These are phyloP conservation scores for Inga leiocalycina DNA, from an alignment of 306 rosid species.

Conservation along the genomic window DNA sequence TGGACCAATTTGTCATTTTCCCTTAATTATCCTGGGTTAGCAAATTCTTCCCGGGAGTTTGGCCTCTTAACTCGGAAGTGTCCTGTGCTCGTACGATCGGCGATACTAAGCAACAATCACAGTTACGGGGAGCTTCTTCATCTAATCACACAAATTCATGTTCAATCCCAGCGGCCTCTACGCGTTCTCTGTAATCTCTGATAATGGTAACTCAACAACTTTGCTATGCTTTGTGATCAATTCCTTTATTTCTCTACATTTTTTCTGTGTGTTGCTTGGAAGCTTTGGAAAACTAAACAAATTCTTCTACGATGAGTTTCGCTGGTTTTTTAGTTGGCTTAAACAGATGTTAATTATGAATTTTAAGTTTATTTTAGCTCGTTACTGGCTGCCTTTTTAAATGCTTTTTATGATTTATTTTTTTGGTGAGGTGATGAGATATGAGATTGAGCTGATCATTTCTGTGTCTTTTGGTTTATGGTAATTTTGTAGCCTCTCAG, in stretches of 20 bases:
- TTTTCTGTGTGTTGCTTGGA: slow-evolving; percentile 2
- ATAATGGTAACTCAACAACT: slow-evolving; percentile 33
- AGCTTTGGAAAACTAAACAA: background rate
- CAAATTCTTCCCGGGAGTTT: too few species aligned
- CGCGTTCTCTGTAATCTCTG: background rate
- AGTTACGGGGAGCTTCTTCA: background rate
- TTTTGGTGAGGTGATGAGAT: background rate
- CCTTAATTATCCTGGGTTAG: too few species aligned
- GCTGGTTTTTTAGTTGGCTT: background rate
- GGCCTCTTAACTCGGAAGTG: background rate
- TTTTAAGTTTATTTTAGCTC: slow-evolving; percentile 4
- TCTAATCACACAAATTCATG: background rate
- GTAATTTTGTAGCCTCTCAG: slow-evolving; percentile 41
- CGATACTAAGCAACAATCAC: background rate
- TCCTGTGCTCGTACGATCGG: background rate
- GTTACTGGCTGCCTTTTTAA: background rate
- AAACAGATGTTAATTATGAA: background rate
- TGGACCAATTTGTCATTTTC: too few species aligned
- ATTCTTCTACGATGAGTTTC: background rate
- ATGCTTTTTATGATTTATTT: background rate
- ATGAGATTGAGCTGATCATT: background rate
- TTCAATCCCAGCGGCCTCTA: background rate
- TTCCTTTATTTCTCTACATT: background rate
- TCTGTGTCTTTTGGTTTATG: background rate
- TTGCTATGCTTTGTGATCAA: background rate